Evolutionary conservation across 805 yeast species (phyloP).

Genomic region (Monosporozyma servazzii): DNA sequence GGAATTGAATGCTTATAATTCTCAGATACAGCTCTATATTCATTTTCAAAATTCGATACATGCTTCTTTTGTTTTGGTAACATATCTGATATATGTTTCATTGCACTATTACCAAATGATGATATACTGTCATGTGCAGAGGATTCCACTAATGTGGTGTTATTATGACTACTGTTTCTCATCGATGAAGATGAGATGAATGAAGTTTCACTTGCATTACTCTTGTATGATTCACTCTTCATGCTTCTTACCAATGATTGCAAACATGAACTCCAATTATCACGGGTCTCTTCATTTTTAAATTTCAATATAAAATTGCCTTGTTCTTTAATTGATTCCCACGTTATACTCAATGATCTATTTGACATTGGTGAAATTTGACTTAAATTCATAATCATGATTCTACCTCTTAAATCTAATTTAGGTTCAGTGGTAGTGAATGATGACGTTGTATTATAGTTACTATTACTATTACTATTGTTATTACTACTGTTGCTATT

Average conservation of each 20-base stretch:
- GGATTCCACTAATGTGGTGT: background rate
- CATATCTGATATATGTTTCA: conserved; percentile 24
- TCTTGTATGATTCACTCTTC: conserved; percentile 28
- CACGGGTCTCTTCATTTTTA: conserved; percentile 71
- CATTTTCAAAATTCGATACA: conserved; percentile 21
- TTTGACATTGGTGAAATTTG: conserved; percentile 39
- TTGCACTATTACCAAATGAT: conserved; percentile 16
- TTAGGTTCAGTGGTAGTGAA: conserved; percentile 26
- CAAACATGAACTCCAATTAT: conserved; percentile 71
- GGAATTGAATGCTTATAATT: conserved; percentile 33
- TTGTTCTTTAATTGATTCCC: conserved; percentile 82
- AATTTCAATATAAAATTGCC: conserved; percentile 79
- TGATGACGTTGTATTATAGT: conserved; percentile 6
- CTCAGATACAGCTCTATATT: conserved; percentile 34
- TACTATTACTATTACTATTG: conserved; percentile 5
- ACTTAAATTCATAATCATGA: conserved; percentile 60
- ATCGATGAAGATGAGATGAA: conserved; percentile 19
- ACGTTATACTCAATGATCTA: conserved; percentile 54
- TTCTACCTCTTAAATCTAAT: conserved; percentile 69
- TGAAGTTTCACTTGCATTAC: conserved; percentile 22
- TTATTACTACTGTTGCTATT: conserved; percentile 1
- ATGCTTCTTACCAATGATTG: conserved; percentile 30
- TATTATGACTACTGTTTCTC: background rate
- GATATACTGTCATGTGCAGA: conserved; percentile 23
- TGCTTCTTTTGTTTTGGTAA: conserved; percentile 16